phyloP scores from a whole-genome alignment of 2,329 filamentous ascomycete genomes.

The Xylariaceae sp. region DNA sequence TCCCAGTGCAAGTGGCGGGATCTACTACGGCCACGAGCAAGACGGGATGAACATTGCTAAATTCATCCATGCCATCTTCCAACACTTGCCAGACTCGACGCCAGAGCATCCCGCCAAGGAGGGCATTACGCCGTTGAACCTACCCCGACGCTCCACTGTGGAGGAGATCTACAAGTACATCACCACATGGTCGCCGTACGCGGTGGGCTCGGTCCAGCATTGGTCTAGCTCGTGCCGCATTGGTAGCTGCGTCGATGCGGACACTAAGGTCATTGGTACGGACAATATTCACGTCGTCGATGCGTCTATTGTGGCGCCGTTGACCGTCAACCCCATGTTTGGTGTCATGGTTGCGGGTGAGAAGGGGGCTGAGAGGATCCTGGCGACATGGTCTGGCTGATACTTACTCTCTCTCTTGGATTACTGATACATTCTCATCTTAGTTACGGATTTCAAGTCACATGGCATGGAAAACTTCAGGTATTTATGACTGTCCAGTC shows the following conservation, averaged over 20 bases:
- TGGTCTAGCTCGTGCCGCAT: slow-evolving; percentile 50
- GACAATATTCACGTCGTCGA: slow-evolving; percentile 49
- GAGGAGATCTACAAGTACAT: slow-evolving; percentile 47
- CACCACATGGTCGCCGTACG: slow-evolving; percentile 43
- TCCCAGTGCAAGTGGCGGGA: slow-evolving; percentile 37
- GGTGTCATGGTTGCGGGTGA: slow-evolving; percentile 51
- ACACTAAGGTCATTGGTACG: slow-evolving; percentile 44
- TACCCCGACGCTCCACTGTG: slow-evolving; percentile 41
- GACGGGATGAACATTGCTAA: slow-evolving; percentile 45
- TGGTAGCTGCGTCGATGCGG: slow-evolving; percentile 43
- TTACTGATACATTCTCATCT: no score
- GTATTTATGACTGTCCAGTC: no score
- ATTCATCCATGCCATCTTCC: slow-evolving; percentile 48
- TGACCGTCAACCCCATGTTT: slow-evolving; percentile 52
- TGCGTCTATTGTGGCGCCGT: slow-evolving; percentile 43
- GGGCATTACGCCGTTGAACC: slow-evolving; percentile 44
- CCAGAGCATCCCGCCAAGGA: slow-evolving; percentile 29
- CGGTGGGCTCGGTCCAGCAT: slow-evolving; percentile 47
- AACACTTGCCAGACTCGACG: slow-evolving; percentile 33
- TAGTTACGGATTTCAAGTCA: background rate
- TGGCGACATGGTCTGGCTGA: slow-evolving; percentile 20
- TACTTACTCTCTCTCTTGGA: background rate
- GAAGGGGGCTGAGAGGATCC: slow-evolving; percentile 46
- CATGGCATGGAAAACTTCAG: background rate
- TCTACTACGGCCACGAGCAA: slow-evolving; percentile 44